Evolutionary conservation across 805 yeast species (phyloP).

Genomic region (Ogataea pilisensis): DNA sequence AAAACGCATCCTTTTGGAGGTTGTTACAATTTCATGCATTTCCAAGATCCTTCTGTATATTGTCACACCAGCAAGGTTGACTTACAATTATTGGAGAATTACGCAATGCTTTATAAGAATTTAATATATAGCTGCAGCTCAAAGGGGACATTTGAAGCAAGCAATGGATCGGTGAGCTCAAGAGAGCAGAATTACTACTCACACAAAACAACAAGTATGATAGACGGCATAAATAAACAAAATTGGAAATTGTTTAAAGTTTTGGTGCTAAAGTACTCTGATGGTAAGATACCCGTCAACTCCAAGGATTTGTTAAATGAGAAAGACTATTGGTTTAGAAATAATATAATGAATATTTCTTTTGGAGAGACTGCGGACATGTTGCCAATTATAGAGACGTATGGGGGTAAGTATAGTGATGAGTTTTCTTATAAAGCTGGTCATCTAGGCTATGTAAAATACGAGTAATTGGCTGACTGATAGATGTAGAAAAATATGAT

Average conservation of each 20-base stretch:
- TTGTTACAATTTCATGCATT: not conserved
- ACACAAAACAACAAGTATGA: not conserved
- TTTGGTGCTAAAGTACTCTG: not conserved
- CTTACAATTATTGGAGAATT: not conserved
- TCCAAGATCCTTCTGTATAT: no score
- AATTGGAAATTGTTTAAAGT: not conserved
- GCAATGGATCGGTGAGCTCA: not conserved
- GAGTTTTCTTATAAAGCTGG: not conserved
- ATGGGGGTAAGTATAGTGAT: not conserved
- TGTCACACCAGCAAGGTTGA: not conserved
- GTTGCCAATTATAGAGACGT: not conserved
- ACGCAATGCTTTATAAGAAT: not conserved
- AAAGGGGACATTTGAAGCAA: not conserved
- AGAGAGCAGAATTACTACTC: no score
- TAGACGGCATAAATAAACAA: not conserved
- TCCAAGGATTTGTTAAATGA: not conserved
- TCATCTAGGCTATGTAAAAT: not conserved
- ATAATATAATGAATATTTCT: not conserved
- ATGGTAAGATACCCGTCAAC: not conserved
- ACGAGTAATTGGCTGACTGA: not conserved
- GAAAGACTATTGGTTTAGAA: not conserved
- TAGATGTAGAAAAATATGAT: not conserved
- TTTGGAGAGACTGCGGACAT: not conserved
- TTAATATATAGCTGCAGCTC: not conserved
- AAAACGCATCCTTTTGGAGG: not conserved